Evolutionary conservation across 148 eudicot genomes (phyloP), one percentile per base, ranked within the genome.

Genomic region (Vaccinium darrowii): DNA sequence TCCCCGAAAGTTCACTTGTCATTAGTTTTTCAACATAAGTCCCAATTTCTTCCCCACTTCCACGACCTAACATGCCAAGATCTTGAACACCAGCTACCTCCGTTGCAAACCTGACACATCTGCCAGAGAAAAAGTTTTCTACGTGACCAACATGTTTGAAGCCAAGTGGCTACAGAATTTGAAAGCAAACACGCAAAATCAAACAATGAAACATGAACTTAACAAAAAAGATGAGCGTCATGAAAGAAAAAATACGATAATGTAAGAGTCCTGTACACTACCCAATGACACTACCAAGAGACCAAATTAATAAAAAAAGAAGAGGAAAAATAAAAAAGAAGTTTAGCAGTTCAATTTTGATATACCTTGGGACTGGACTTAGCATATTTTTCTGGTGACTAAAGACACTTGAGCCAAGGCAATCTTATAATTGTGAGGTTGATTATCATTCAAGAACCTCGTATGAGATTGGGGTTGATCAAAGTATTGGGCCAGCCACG

Each of bases 21-120:
- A 97, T 97, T 16, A 97, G 93, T 86, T 88, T 94, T 87, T 94
- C 99, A 47, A 97, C 99, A 85, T 95, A 97, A 80, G 98, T 97
- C 49, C 99, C 99, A 73, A 97, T 97, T 91, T 97, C 99, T 91
- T 95, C 99, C 81, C 99, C 99, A 84, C 98, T 97, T 21, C 99
- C 99, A 91, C 99, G 98, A 53, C 99, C 99, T 85, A 97, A 90
- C 95, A 97, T 95, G 86, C 99, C 99, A 87, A 97, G 98, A 89
- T 97, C 99, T 87, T 94, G 91, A 81, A 93, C 96, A 43, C 98
- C 99, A 87, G 99, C 98, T 82, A 97, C 83, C 92, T 97, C 99
- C 72, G 91, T 69, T 76, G 98, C 99, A 91, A 97, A 97, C 88
- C 99, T 93, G 27, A 97, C 98, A 89, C 99, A 97, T 87, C 99